A percentile compares a stretch with the other conserved stretches of the same genome.
Evolutionary conservation across 1,139 yeast species (phyloP).

Genomic region (Suhomyces terraborum): DNA sequence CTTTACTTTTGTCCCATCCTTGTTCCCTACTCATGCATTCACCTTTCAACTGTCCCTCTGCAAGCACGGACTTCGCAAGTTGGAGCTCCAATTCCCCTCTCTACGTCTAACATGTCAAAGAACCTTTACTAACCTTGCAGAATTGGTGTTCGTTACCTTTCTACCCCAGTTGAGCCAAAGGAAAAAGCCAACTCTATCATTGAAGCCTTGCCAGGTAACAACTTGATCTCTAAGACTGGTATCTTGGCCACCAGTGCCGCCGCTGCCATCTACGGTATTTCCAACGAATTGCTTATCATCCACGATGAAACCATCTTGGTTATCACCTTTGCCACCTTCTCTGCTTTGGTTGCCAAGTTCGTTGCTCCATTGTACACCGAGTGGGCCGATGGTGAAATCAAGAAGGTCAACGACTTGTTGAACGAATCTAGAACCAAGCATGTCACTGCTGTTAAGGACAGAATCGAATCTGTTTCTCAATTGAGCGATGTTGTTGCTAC

Average conservation of each 20-base stretch:
- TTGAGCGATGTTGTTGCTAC: slow-evolving; percentile 90
- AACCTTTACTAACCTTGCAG: slow-evolving; percentile 37
- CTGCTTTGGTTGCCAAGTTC: slow-evolving; percentile 77
- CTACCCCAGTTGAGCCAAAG: slow-evolving; percentile 80
- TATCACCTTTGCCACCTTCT: slow-evolving; percentile 75
- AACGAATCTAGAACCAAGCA: slow-evolving; percentile 89
- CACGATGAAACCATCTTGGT: slow-evolving; percentile 92
- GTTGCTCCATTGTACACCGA: slow-evolving; percentile 94
- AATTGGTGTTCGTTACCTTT: slow-evolving; percentile 64
- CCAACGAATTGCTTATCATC: slow-evolving; percentile 88
- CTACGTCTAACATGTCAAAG: no score
- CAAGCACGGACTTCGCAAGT: no score
- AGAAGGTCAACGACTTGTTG: slow-evolving; percentile 77
- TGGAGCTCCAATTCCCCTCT: no score
- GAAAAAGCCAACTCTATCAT: slow-evolving; percentile 87
- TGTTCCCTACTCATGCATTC: no score
- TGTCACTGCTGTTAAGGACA: slow-evolving; percentile 86
- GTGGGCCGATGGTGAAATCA: slow-evolving; percentile 91
- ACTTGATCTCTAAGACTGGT: slow-evolving; percentile 87
- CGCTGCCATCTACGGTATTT: slow-evolving; percentile 89
- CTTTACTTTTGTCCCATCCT: no score
- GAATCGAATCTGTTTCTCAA: slow-evolving; percentile 86
- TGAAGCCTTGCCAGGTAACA: slow-evolving; percentile 92
- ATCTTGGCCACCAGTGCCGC: slow-evolving; percentile 93
- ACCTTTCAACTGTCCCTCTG: no score